These are phyloP conservation scores for Aspergillus novofumigatus DNA, from an alignment of 2,329 filamentous ascomycete species.

Conservation along the genomic window DNA sequence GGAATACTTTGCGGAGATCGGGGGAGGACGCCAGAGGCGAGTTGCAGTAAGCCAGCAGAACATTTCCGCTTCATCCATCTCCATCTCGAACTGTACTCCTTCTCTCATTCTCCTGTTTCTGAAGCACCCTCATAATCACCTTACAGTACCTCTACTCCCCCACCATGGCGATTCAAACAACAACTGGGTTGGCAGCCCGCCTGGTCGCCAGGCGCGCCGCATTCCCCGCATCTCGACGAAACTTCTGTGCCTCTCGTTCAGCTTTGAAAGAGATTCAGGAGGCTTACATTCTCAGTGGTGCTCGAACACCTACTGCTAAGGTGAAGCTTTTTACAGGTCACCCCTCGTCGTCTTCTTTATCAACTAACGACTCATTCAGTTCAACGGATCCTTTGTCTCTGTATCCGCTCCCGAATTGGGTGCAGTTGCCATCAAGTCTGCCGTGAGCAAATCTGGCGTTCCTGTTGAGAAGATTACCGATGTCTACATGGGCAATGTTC, in stretches of 20 bases:
- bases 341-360: neutral
- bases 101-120: neutral
- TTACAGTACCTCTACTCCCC: neutral
- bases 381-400: conserved; percentile 85
- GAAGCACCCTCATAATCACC: neutral
- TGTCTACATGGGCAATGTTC: conserved; percentile 96
- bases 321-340: conserved; percentile 42
- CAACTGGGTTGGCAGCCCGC: conserved; percentile 23
- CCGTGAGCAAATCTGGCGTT: conserved; percentile 78
- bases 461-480: conserved; percentile 77
- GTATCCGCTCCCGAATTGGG: conserved; percentile 85
- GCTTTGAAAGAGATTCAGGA: conserved; percentile 69
- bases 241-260: conserved; percentile 50
- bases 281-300: conserved; percentile 88
- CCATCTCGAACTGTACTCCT: conserved; percentile 1
- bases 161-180: conserved; percentile 23
- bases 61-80: conserved; percentile 1
- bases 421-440: conserved; percentile 86
- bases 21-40: neutral
- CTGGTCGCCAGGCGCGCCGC: conserved; percentile 24
- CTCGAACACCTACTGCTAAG: conserved; percentile 85
- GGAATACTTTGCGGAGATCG: conserved; percentile 17
- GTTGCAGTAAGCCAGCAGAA: neutral
- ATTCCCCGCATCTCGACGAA: conserved; percentile 43
- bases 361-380: conserved; percentile 50